Conservation (phyloP, 83 land plant species). For the Isoetes engelmannii region DNA sequence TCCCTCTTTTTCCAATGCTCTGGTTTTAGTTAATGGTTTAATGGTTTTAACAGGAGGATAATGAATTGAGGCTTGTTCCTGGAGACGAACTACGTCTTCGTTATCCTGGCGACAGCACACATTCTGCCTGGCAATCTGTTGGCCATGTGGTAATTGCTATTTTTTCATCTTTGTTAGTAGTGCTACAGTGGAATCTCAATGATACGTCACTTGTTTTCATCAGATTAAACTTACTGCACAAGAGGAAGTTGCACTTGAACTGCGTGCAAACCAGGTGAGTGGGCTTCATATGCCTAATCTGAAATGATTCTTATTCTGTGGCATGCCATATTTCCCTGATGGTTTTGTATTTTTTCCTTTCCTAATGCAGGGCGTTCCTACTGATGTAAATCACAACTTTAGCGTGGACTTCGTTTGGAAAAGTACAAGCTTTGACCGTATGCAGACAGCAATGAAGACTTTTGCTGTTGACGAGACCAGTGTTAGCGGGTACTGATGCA, state of each 20-base stretch:
- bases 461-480: slow-evolving; percentile 99
- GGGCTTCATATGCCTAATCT: background rate
- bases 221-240: slow-evolving; percentile 97
- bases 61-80: slow-evolving; percentile 93
- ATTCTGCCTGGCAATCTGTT: slow-evolving; percentile 97
- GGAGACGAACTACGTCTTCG: slow-evolving; percentile 95
- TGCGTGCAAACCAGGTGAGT: slow-evolving; percentile 90
- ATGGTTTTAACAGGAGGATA: slow-evolving; percentile 64
- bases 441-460: slow-evolving; percentile 97
- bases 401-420: slow-evolving; percentile 99
- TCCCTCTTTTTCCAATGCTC: background rate
- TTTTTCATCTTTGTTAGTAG: slow-evolving; percentile 4
- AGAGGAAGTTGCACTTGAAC: slow-evolving; percentile 99
- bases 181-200: background rate
- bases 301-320: background rate
- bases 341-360: background rate
- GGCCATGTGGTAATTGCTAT: slow-evolving; percentile 88
- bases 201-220: background rate
- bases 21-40: slow-evolving; percentile 4
- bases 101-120: slow-evolving; percentile 89
- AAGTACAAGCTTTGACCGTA: slow-evolving; percentile 95
- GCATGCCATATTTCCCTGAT: background rate
- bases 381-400: slow-evolving; percentile 91
- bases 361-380: slow-evolving; percentile 83
- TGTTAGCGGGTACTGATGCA: slow-evolving; percentile 84